Conservation (phyloP, 306 rosid genomes). For the Vicia faba region DNA sequence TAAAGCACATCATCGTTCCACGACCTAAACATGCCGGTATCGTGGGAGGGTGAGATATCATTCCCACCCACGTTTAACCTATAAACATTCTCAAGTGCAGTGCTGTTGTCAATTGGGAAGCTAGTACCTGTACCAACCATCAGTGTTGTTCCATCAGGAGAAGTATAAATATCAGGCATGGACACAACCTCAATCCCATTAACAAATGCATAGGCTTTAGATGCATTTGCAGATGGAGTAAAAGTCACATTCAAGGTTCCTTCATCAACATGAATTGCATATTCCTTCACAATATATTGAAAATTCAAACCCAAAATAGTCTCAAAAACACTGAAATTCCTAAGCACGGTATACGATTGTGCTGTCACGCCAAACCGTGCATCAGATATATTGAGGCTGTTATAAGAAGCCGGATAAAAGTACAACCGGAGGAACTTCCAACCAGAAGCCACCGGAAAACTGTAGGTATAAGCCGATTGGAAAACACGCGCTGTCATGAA, state of each 20-base stretch:
- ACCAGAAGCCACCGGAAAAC: conserved; percentile 72
- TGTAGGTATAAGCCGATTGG: conserved; percentile 57
- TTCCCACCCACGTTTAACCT: conserved; percentile 89
- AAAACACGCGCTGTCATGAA: conserved; percentile 75
- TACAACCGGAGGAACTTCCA: conserved; percentile 73
- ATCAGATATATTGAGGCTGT: conserved; percentile 50
- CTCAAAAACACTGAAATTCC: conserved; percentile 72
- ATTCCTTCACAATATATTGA: conserved; percentile 65
- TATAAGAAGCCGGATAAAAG: conserved; percentile 78
- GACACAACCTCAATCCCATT: conserved; percentile 94
- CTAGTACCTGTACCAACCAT: conserved; percentile 49
- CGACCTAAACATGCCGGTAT: conserved; percentile 83
- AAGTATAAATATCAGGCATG: conserved; percentile 74
- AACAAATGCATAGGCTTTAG: conserved; percentile 77
- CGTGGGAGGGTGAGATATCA: conserved; percentile 69
- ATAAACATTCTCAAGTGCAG: conserved; percentile 73
- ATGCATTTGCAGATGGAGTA: conserved; percentile 55
- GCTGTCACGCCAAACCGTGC: conserved; percentile 60
- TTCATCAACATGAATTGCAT: conserved; percentile 58
- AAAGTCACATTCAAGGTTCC: conserved; percentile 66
- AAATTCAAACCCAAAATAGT: conserved; percentile 65
- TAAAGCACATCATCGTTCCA: conserved; percentile 70
- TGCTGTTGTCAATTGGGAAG: conserved; percentile 53
- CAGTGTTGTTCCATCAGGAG: conserved; percentile 41
- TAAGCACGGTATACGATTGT: conserved; percentile 62